phyloP scores from a whole-genome alignment of 2,329 filamentous ascomycete species.

The Alternaria ventricosa region DNA sequence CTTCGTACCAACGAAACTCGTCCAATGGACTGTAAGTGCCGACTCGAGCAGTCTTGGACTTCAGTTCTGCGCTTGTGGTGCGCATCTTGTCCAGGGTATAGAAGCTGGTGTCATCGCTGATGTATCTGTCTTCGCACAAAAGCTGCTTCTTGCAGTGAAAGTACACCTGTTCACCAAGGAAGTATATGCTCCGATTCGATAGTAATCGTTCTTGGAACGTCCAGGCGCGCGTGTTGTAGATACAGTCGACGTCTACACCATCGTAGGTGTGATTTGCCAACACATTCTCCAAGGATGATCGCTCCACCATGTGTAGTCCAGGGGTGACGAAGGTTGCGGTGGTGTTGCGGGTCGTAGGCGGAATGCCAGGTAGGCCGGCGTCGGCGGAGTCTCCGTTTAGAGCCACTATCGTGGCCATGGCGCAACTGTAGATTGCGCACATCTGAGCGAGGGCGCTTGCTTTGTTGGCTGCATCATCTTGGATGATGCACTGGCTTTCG shows the following conservation, averaged over 20 bases:
- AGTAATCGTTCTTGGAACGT: conserved; percentile 18
- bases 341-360: conserved; percentile 2
- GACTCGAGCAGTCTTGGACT: background rate
- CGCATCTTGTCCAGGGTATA: conserved; percentile 4
- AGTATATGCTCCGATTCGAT: conserved; percentile 10
- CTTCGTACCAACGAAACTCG: conserved; percentile 12
- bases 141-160: conserved; percentile 8
- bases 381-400: conserved; percentile 4
- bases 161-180: conserved; percentile 6
- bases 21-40: conserved; percentile 1
- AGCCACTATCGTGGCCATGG: conserved; percentile 4
- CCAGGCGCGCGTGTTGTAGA: conserved; percentile 13
- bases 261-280: conserved; percentile 1
- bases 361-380: conserved; percentile 1
- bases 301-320: conserved; percentile 4
- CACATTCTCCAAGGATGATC: conserved; percentile 1
- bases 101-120: background rate
- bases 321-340: background rate
- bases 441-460: conserved; percentile 1
- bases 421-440: conserved; percentile 7
- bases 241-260: background rate
- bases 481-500: conserved; percentile 1
- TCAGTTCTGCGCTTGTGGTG: background rate
- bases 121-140: background rate
- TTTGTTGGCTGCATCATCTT: conserved; percentile 7